Evolutionary conservation across 352 stramenopile species (phyloP).

Genomic region (Aphanomyces astaci): DNA sequence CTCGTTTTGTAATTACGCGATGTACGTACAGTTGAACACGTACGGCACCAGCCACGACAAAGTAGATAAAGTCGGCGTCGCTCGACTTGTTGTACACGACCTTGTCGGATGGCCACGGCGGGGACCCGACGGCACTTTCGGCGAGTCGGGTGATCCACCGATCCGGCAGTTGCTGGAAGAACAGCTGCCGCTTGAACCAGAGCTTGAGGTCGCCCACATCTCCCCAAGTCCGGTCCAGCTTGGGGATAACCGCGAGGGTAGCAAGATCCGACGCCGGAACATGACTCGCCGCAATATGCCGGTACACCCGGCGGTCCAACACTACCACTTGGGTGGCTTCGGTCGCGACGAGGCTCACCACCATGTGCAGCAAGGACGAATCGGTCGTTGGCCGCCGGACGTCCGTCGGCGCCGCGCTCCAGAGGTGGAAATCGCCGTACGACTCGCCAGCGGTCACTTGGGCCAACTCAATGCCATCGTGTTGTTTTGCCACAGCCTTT

Average conservation of each 20-base stretch:
- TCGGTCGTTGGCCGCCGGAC: not conserved
- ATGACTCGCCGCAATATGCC: not conserved
- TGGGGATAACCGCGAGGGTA: not conserved
- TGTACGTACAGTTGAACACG: not conserved
- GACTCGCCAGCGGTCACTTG: not conserved
- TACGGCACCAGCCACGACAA: conserved; percentile 5
- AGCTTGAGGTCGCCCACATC: not conserved
- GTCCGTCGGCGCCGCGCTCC: not conserved
- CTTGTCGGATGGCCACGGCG: not conserved
- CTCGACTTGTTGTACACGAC: conserved; percentile 21
- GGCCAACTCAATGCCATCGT: not conserved
- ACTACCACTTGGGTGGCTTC: conserved; percentile 12
- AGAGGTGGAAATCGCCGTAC: conserved; percentile 13
- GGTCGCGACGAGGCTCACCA: not conserved
- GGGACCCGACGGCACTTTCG: not conserved
- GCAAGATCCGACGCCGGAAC: not conserved
- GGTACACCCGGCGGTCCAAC: not conserved
- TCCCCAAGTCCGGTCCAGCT: not conserved
- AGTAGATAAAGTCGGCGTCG: conserved; percentile 14
- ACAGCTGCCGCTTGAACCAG: not conserved
- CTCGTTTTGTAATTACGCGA: too few species aligned
- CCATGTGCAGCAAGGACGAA: not conserved
- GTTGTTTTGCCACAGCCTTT: not conserved
- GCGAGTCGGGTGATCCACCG: not conserved
- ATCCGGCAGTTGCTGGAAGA: conserved; percentile 18